Conservation (phyloP, 352 stramenopile species). For the Pythium aristosporum region DNA sequence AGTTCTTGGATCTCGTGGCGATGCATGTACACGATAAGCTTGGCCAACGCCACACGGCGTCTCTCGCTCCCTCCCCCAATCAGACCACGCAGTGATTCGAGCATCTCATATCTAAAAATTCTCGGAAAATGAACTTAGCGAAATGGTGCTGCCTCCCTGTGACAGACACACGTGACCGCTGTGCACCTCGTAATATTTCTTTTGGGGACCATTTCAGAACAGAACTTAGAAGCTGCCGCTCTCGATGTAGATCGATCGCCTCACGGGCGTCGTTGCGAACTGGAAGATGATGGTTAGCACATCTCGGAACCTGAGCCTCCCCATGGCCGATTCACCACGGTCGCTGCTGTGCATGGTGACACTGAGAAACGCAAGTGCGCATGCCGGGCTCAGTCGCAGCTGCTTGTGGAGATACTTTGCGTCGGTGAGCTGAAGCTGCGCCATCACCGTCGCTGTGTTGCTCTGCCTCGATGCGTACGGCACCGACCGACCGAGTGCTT, state of each 20-base stretch:
- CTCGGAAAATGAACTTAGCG: too few species aligned
- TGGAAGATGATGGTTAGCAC: background rate
- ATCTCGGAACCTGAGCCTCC: background rate
- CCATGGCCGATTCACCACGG: background rate
- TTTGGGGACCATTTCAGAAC: too few species aligned
- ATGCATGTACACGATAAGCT: slow-evolving; percentile 32
- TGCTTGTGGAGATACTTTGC: background rate
- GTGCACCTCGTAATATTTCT: too few species aligned
- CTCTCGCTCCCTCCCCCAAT: slow-evolving; percentile 32
- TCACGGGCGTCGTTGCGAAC: background rate
- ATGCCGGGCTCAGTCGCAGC: background rate
- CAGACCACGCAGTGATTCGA: slow-evolving; percentile 21
- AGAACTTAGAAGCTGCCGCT: too few species aligned
- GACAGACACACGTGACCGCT: too few species aligned
- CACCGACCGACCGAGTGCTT: background rate
- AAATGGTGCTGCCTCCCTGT: too few species aligned
- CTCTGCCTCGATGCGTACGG: background rate
- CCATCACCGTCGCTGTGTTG: background rate
- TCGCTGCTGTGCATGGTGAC: background rate
- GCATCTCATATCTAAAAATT: too few species aligned
- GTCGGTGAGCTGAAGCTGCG: background rate
- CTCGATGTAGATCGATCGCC: background rate
- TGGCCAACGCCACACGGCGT: slow-evolving; percentile 35
- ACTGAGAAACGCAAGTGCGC: background rate
- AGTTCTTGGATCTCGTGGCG: background rate